Percentiles rank a stretch among this genome's conserved stretches.
Evolutionary conservation across 805 yeast species (phyloP).

Genomic region (Barnettozyma pratensis): DNA sequence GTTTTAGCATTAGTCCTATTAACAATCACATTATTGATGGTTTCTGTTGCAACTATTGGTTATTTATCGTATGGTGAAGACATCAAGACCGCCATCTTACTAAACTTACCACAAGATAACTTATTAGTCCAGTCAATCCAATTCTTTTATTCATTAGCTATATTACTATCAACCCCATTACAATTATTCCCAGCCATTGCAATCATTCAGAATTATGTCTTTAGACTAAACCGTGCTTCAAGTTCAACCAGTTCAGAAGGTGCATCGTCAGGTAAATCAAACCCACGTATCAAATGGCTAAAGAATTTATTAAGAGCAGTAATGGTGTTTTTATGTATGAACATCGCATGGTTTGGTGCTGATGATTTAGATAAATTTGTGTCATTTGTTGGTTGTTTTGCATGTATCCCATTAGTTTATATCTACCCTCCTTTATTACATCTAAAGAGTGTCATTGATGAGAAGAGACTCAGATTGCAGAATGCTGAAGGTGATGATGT

Average conservation of each 20-base stretch:
- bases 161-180: slow-evolving; percentile 72
- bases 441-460: slow-evolving; percentile 33
- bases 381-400: slow-evolving; percentile 78
- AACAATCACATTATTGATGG: slow-evolving; percentile 59
- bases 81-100: slow-evolving; percentile 61
- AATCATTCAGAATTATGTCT: slow-evolving; percentile 60
- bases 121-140: slow-evolving; percentile 59
- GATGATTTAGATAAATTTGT: slow-evolving; percentile 68
- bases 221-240: slow-evolving; percentile 17
- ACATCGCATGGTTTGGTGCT: slow-evolving; percentile 64
- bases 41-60: slow-evolving; percentile 61
- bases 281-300: slow-evolving; percentile 52
- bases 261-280: slow-evolving; percentile 47
- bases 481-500: background rate
- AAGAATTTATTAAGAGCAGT: slow-evolving; percentile 54
- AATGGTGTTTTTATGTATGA: slow-evolving; percentile 49
- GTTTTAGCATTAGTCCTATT: slow-evolving; percentile 57
- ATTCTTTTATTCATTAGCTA: slow-evolving; percentile 68
- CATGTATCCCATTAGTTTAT: slow-evolving; percentile 81
- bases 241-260: background rate
- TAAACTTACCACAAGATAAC: slow-evolving; percentile 69
- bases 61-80: slow-evolving; percentile 63
- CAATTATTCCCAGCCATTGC: slow-evolving; percentile 78
- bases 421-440: slow-evolving; percentile 83
- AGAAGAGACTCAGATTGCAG: background rate